These are phyloP conservation scores for Ceratobasidium sp. DNA, from an alignment of 1,284 basidiomycete species.

Conservation along the genomic window DNA sequence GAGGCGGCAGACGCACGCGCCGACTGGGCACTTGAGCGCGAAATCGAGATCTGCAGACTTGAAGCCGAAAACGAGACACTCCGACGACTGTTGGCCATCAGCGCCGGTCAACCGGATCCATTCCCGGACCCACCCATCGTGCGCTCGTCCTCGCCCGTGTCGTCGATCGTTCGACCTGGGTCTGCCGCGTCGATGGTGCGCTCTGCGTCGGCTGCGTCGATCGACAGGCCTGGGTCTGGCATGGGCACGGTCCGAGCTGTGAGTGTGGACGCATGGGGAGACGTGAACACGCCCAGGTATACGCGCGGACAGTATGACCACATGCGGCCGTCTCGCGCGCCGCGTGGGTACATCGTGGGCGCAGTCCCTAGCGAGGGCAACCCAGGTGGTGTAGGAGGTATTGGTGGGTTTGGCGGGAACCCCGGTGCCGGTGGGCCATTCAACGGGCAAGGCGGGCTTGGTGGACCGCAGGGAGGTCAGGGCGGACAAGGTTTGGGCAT, in stretches of 20 bases:
- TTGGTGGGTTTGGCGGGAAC: not conserved
- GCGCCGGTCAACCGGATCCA: slow-evolving; percentile 51
- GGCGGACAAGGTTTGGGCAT: not conserved
- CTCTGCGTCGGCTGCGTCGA: slow-evolving; percentile 11
- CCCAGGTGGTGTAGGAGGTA: not conserved
- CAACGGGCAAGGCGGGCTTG: slow-evolving; percentile 1
- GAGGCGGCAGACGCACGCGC: slow-evolving; percentile 59
- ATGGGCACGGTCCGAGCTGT: slow-evolving; percentile 40
- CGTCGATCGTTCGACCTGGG: slow-evolving; percentile 7
- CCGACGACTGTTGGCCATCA: slow-evolving; percentile 77
- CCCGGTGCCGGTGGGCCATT: not conserved
- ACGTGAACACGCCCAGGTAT: slow-evolving; percentile 38
- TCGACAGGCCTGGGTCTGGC: slow-evolving; percentile 35
- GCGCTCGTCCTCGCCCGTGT: slow-evolving; percentile 7
- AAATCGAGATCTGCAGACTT: slow-evolving; percentile 82
- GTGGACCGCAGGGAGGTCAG: slow-evolving; percentile 7
- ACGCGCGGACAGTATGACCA: slow-evolving; percentile 42
- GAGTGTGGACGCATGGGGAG: slow-evolving; percentile 35
- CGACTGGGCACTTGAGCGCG: slow-evolving; percentile 89
- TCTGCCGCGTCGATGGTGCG: slow-evolving; percentile 33
- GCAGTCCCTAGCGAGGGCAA: slow-evolving; percentile 11
- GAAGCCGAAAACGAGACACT: slow-evolving; percentile 85
- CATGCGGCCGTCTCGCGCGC: slow-evolving; percentile 31
- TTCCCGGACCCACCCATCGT: slow-evolving; percentile 23
- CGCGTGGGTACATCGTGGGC: slow-evolving; percentile 41